Conservation (phyloP, 2,329 filamentous ascomycete genomes). For the Lasiodiplodia sp. region DNA sequence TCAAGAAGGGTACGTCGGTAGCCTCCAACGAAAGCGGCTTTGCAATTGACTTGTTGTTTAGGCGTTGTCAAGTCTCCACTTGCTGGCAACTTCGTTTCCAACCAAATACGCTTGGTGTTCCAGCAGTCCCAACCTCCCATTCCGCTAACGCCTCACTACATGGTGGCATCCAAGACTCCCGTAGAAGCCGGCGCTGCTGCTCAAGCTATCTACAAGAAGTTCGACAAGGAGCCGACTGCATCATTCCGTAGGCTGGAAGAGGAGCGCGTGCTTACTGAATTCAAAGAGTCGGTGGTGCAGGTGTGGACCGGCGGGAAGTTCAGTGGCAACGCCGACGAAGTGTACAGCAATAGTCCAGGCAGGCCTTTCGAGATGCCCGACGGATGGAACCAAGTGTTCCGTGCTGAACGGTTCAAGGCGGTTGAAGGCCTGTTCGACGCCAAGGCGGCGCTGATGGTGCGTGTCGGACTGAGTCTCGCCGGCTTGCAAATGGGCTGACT, state of each 20-base stretch:
- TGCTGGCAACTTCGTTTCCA: slow-evolving; percentile 88
- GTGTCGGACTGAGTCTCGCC: not conserved
- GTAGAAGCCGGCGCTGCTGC: slow-evolving; percentile 86
- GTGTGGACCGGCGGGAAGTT: slow-evolving; percentile 84
- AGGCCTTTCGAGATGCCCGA: slow-evolving; percentile 97
- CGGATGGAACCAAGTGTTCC: slow-evolving; percentile 95
- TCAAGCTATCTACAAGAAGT: slow-evolving; percentile 77
- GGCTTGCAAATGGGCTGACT: slow-evolving; percentile 6
- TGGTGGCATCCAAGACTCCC: slow-evolving; percentile 84
- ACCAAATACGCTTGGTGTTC: slow-evolving; percentile 85
- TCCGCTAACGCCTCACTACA: slow-evolving; percentile 81
- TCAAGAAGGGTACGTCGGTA: slow-evolving; percentile 69
- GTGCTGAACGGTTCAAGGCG: slow-evolving; percentile 83
- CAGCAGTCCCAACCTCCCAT: slow-evolving; percentile 71
- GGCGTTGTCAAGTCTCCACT: slow-evolving; percentile 84
- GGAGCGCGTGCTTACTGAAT: slow-evolving; percentile 91
- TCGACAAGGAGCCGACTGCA: slow-evolving; percentile 65
- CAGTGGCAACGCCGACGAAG: slow-evolving; percentile 72
- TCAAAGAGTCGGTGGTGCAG: slow-evolving; percentile 97
- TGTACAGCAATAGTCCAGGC: slow-evolving; percentile 74
- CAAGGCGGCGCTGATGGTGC: slow-evolving; percentile 67
- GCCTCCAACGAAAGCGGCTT: not conserved
- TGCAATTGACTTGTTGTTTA: slow-evolving; percentile 29
- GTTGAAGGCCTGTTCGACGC: slow-evolving; percentile 93
- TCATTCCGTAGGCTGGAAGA: slow-evolving; percentile 87